These are phyloP conservation scores for Cucumis melo DNA, from an alignment of 306 rosid genomes.

Conservation along the genomic window DNA sequence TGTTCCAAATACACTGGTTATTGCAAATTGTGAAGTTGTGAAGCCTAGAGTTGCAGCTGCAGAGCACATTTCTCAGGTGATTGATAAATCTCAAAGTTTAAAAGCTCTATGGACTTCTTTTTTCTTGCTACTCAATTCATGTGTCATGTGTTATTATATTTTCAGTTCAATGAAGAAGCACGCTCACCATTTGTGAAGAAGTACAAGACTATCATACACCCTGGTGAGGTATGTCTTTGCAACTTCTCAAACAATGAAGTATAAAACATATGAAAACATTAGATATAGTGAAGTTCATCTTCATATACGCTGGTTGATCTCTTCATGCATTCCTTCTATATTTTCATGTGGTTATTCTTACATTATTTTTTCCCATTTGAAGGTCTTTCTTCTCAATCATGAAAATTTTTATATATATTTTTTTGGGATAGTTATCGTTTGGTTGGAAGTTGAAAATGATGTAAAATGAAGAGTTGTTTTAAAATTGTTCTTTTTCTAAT, in stretches of 20 bases:
- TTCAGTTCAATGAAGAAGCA: constrained; percentile 95
- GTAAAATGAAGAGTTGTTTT: neutral
- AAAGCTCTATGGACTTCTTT: neutral
- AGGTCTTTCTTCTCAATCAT: neutral
- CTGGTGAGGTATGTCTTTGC: constrained; percentile 74
- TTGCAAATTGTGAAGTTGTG: constrained; percentile 96
- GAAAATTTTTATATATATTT: neutral
- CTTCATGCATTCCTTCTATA: neutral
- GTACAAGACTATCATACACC: constrained; percentile 97
- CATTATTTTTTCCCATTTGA: neutral
- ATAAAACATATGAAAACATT: neutral
- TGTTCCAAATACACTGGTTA: constrained; percentile 94
- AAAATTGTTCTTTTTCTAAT: neutral
- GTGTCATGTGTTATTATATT: neutral
- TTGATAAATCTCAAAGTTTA: neutral
- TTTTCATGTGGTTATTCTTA: neutral
- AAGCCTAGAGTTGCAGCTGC: constrained; percentile 99
- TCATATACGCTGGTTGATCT: neutral
- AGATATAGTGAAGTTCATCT: neutral
- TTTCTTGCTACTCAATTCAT: neutral
- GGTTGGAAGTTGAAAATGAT: neutral
- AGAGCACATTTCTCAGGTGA: constrained; percentile 93
- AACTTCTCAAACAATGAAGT: neutral
- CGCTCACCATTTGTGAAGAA: constrained; percentile 99
- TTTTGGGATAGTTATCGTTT: neutral